Conservation (phyloP, 208 protist species). For the Leishmania arabica region DNA sequence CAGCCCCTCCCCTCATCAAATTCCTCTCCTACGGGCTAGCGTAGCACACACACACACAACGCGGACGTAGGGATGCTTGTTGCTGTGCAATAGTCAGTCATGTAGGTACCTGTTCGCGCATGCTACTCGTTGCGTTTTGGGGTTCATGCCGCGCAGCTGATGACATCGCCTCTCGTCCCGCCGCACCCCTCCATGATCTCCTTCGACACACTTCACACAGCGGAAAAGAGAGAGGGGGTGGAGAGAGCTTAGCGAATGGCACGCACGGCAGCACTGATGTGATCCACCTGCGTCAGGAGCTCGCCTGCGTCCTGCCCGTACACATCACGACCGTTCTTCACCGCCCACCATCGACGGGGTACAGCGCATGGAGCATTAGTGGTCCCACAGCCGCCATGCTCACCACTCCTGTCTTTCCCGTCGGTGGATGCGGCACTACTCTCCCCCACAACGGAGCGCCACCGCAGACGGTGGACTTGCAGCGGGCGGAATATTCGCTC, state of each 20-base stretch:
- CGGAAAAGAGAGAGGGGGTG: not conserved
- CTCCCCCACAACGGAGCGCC: not conserved
- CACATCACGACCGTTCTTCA: constrained; percentile 5
- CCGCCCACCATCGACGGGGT: constrained; percentile 17
- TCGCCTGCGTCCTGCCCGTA: not conserved
- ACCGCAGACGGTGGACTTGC: constrained; percentile 22
- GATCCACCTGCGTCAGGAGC: not conserved
- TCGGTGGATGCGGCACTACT: not conserved
- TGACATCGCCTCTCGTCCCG: not conserved
- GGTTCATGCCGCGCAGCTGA: not conserved
- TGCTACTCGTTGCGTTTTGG: too few relatives aligned
- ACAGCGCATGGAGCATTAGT: not conserved
- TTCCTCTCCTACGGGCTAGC: too few relatives aligned
- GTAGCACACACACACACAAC: too few relatives aligned
- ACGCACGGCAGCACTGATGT: not conserved
- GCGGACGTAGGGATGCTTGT: not conserved
- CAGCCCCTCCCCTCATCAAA: too few relatives aligned
- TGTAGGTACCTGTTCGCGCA: not conserved
- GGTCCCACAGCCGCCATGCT: not conserved
- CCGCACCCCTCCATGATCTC: not conserved
- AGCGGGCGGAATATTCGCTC: constrained; percentile 32
- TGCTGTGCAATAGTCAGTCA: not conserved
- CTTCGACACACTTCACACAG: not conserved
- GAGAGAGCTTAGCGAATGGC: constrained; percentile 2
- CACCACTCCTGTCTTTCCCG: not conserved